Evolutionary conservation across 345 rosid genomes (phyloP).

Genomic region (Garcia nutans): DNA sequence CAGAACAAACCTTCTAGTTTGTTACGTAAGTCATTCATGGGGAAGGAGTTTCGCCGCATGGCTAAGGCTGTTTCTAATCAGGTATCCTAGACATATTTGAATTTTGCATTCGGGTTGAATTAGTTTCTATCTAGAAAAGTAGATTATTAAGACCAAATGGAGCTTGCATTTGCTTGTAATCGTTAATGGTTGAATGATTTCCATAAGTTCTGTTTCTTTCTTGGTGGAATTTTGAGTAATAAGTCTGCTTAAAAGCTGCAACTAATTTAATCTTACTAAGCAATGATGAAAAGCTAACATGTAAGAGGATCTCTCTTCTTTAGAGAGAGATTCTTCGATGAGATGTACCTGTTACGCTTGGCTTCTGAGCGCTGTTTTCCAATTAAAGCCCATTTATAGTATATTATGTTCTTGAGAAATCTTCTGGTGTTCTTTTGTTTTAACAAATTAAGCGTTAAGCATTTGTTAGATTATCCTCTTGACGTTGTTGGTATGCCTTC

Average conservation of each 20-base stretch:
- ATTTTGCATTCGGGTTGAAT: neutral
- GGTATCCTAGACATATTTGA: neutral
- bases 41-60: constrained; percentile 25
- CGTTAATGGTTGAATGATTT: too few relatives aligned
- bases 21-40: constrained; percentile 20
- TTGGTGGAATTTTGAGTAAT: too few relatives aligned
- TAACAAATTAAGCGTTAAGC: neutral
- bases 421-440: neutral
- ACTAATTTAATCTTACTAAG: neutral
- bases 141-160: neutral
- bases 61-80: constrained; percentile 28
- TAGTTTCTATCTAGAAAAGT: neutral
- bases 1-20: constrained; percentile 25
- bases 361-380: constrained; percentile 42
- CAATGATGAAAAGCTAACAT: constrained; percentile 39
- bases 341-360: constrained; percentile 55
- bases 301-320: constrained; percentile 31
- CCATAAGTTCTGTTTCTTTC: too few relatives aligned
- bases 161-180: too few relatives aligned
- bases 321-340: constrained; percentile 31
- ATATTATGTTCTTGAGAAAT: too few relatives aligned
- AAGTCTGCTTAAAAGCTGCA: too few relatives aligned
- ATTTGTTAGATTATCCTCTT: too few relatives aligned
- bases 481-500: too few relatives aligned
- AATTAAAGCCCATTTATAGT: too few relatives aligned